Base-by-base conservation (phyloP, 73 alveolate genomes). In the Paramecium sonneborni region DNA sequence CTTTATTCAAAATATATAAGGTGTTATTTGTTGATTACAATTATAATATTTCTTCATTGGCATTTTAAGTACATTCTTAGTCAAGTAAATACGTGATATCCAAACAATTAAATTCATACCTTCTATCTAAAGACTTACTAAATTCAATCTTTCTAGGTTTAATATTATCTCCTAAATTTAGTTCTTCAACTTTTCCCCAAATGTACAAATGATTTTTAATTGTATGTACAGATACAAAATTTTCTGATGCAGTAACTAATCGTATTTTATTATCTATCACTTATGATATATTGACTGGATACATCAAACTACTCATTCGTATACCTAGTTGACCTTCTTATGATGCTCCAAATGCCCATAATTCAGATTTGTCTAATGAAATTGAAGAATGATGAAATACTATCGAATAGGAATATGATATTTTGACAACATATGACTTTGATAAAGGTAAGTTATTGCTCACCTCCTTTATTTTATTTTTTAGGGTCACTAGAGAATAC, bases 181-280 rank as follows among this genome's bases (percentile, higher is more conserved):
- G 44, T 72, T 72, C 55, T 2, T 72, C 55, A 34, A 35, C 12
- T 28, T 72, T 72, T n/a, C 86, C 86, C 86, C 86, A 72, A 72
- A 72, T 20, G 57, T 72, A 72, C 10, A 72, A 37, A 8, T 72
- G 38, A 10, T 72, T 72, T 32, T 32, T 72, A 15, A 38, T 72
- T 32, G 86, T 72, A 37, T 32, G 44, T 28, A 41, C 86, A 32
- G 57, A 34, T 20, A 72, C 86, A 34, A 35, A 72, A 15, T 41
- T 38, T 21, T 72, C 15, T 28, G 57, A 20, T 35, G 58, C 57
- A 14, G 58, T 37, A 12, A 72, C 28, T 35, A 35, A 72, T 72
- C 28, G 30, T 10, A 72, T 20, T 32, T 38, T 38, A 21, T 32
- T 38, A 8, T 38, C 57, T 8, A 72, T 4, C 32, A 72, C 57